Evolutionary conservation across 108 stramenopile species (phyloP).

Genomic region (Nannochloropsis gaditana): DNA sequence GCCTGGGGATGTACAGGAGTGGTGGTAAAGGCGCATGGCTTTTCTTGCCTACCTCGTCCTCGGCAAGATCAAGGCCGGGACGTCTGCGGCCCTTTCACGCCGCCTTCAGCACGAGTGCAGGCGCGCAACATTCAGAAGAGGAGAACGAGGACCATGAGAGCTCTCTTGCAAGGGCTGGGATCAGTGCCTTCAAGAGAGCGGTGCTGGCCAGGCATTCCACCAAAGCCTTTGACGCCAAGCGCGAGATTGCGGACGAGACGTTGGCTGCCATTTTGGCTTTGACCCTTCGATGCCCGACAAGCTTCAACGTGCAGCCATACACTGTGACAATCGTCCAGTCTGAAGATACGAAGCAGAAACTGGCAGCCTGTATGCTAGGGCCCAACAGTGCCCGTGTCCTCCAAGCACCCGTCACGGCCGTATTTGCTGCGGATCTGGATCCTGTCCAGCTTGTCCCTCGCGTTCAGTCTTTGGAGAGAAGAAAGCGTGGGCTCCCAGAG

Average conservation of each 20-base stretch:
- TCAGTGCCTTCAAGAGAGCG: background rate
- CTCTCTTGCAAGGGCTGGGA: background rate
- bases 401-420: constrained; percentile 73
- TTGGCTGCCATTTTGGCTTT: constrained; percentile 45
- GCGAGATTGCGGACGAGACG: background rate
- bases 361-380: constrained; percentile 63
- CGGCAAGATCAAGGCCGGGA: too few relatives aligned
- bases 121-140: background rate
- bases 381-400: constrained; percentile 67
- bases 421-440: constrained; percentile 69
- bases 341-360: constrained; percentile 52
- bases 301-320: constrained; percentile 79
- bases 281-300: constrained; percentile 65
- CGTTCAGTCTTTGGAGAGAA: constrained; percentile 32
- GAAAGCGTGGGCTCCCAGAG: background rate
- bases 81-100: background rate
- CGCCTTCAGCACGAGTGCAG: background rate
- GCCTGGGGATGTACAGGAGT: too few relatives aligned
- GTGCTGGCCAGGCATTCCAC: constrained; percentile 10
- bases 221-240: constrained; percentile 5
- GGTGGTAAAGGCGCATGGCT: too few relatives aligned
- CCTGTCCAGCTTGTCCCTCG: constrained; percentile 29
- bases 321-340: constrained; percentile 62
- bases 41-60: too few relatives aligned
- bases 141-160: background rate